Conservation (phyloP, 345 rosid genomes). For the Geranium rotundifolium region DNA sequence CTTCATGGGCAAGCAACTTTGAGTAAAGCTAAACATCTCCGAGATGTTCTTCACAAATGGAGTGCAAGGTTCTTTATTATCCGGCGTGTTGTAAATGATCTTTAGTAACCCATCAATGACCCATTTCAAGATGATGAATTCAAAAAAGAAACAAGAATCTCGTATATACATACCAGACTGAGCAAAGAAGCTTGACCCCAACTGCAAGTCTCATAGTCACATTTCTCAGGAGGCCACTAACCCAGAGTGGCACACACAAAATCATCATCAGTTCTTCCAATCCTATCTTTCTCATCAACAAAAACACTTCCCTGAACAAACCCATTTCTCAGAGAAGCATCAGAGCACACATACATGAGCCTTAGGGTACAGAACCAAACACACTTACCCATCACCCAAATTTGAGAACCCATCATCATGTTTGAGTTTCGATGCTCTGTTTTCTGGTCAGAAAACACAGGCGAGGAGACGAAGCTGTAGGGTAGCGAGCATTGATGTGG, state of each 20-base stretch:
- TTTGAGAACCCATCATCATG: too few relatives aligned
- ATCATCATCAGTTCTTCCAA: conserved; percentile 15
- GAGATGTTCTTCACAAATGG: conserved; percentile 34
- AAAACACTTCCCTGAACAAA: conserved; percentile 7
- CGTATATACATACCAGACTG: conserved; percentile 10
- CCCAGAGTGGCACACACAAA: conserved; percentile 23
- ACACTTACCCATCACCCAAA: too few relatives aligned
- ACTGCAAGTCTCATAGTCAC: conserved; percentile 22
- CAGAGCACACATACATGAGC: too few relatives aligned
- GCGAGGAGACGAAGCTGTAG: too few relatives aligned
- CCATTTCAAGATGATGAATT: background rate
- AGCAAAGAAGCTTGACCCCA: conserved; percentile 19
- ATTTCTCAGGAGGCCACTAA: conserved; percentile 25
- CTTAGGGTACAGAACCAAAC: too few relatives aligned
- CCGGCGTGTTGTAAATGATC: conserved; percentile 35
- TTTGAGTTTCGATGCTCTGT: too few relatives aligned
- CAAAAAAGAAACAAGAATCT: too few relatives aligned
- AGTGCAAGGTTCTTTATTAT: conserved; percentile 27
- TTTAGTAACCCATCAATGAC: conserved; percentile 2
- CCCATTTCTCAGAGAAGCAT: too few relatives aligned
- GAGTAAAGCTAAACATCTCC: conserved; percentile 40
- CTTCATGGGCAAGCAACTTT: conserved; percentile 54
- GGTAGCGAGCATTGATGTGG: too few relatives aligned
- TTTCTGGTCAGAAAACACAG: too few relatives aligned
- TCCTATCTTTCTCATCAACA: conserved; percentile 12